phyloP scores from a whole-genome alignment of 257 asterid genomes.

The Solanum tarijense region DNA sequence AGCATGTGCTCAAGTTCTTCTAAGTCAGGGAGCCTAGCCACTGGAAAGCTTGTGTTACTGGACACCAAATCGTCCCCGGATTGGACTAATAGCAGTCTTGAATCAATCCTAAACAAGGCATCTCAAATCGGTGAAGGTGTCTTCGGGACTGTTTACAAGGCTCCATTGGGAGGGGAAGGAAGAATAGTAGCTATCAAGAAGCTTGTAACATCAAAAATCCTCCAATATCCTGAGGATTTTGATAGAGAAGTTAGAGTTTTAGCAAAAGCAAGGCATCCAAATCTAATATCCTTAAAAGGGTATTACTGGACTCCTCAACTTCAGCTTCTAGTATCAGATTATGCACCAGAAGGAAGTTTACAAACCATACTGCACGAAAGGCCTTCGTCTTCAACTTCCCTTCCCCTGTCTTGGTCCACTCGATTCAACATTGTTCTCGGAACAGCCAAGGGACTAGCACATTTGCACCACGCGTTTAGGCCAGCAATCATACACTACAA shows the following conservation, averaged over 20 bases:
- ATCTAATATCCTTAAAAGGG: slow-evolving; percentile 56
- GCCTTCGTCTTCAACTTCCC: slow-evolving; percentile 9
- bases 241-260: slow-evolving; percentile 67
- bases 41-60: slow-evolving; percentile 58
- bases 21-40: slow-evolving; percentile 36
- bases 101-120: slow-evolving; percentile 50
- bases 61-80: slow-evolving; percentile 49
- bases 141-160: slow-evolving; percentile 75
- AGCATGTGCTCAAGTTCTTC: slow-evolving; percentile 92
- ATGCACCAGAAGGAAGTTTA: slow-evolving; percentile 49
- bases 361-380: slow-evolving; percentile 50
- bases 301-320: slow-evolving; percentile 89
- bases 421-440: slow-evolving; percentile 65
- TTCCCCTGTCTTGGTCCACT: slow-evolving; percentile 52
- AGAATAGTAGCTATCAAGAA: slow-evolving; percentile 60
- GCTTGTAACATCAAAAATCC: slow-evolving; percentile 45
- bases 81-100: slow-evolving; percentile 31
- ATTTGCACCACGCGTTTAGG: slow-evolving; percentile 68
- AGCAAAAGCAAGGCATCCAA: slow-evolving; percentile 72
- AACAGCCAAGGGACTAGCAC: slow-evolving; percentile 79
- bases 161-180: slow-evolving; percentile 40
- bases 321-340: slow-evolving; percentile 74
- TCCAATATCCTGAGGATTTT: slow-evolving; percentile 66
- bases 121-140: slow-evolving; percentile 73
- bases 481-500: slow-evolving; percentile 86